These are phyloP conservation scores for Mycena vitilis DNA, from an alignment of 768 basidiomycete genomes.

Conservation along the genomic window DNA sequence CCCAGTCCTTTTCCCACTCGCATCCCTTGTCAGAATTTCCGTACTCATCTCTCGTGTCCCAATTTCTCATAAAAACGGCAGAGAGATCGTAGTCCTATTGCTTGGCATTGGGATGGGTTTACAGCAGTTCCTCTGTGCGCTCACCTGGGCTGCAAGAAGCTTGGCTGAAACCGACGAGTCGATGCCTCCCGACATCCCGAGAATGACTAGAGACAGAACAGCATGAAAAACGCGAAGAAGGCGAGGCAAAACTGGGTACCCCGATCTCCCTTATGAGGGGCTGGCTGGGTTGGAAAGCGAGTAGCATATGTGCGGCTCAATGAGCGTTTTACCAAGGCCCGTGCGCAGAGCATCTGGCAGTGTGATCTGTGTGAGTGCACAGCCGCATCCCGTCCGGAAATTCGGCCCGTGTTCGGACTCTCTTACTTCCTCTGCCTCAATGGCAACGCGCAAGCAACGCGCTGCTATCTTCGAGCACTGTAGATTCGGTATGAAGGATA, in stretches of 20 bases:
- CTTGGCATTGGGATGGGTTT: slow-evolving; percentile 2
- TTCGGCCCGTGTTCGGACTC: no score
- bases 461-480: no score
- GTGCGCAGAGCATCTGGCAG: slow-evolving; percentile 27
- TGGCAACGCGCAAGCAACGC: no score
- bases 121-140: slow-evolving; percentile 14
- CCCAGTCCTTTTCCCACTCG: slow-evolving; percentile 97
- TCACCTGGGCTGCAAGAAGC: slow-evolving; percentile 75
- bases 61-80: slow-evolving; percentile 96
- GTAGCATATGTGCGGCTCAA: slow-evolving; percentile 21
- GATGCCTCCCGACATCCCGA: slow-evolving; percentile 96
- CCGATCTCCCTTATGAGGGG: slow-evolving; percentile 36
- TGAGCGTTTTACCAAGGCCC: slow-evolving; percentile 15
- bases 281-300: not conserved
- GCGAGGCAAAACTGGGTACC: slow-evolving; percentile 19
- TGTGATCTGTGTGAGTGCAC: not conserved
- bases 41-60: slow-evolving; percentile 89
- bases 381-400: no score
- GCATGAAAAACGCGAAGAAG: not conserved
- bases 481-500: no score
- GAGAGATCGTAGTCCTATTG: slow-evolving; percentile 83
- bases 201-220: slow-evolving; percentile 67
- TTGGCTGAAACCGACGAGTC: slow-evolving; percentile 93
- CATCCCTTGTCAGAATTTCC: slow-evolving; percentile 80
- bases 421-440: no score